Evolutionary conservation across 106 monocot species (phyloP).

Genomic region (Gastrodia elata): DNA sequence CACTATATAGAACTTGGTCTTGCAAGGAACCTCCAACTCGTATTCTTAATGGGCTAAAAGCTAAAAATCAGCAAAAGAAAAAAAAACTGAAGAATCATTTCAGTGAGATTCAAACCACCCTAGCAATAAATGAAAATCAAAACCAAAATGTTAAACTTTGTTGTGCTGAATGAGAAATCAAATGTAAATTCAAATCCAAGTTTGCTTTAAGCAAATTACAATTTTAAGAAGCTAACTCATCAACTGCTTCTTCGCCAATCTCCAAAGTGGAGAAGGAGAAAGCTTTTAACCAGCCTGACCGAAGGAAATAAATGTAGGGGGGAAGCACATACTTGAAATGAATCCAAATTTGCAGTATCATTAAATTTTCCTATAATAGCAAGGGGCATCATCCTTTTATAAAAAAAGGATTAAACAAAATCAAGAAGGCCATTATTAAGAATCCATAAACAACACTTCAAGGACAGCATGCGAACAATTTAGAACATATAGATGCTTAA

Average conservation of each 20-base stretch:
- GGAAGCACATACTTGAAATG: no score
- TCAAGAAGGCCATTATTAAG: neutral
- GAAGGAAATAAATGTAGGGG: no score
- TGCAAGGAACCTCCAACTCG: slow-evolving; percentile 87
- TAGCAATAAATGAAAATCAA: slow-evolving; percentile 1
- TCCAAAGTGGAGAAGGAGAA: no score
- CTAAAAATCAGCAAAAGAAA: slow-evolving; percentile 16
- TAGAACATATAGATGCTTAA: neutral
- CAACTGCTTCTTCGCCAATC: no score
- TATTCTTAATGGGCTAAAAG: slow-evolving; percentile 52
- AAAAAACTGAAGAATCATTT: neutral
- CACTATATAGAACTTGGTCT: slow-evolving; percentile 64
- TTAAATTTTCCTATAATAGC: no score
- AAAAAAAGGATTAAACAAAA: neutral
- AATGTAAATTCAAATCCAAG: no score
- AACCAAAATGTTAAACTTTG: neutral
- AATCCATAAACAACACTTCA: neutral
- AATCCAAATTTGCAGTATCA: no score
- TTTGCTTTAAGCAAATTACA: no score
- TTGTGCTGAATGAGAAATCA: neutral
- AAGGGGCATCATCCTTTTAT: no score
- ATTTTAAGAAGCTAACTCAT: no score
- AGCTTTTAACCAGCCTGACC: no score
- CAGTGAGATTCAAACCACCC: slow-evolving; percentile 2
- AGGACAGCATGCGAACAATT: neutral